Evolutionary conservation across 148 eudicot species (phyloP), one percentile per base, ranked within the genome.

Genomic region (Talinum fruticosum): DNA sequence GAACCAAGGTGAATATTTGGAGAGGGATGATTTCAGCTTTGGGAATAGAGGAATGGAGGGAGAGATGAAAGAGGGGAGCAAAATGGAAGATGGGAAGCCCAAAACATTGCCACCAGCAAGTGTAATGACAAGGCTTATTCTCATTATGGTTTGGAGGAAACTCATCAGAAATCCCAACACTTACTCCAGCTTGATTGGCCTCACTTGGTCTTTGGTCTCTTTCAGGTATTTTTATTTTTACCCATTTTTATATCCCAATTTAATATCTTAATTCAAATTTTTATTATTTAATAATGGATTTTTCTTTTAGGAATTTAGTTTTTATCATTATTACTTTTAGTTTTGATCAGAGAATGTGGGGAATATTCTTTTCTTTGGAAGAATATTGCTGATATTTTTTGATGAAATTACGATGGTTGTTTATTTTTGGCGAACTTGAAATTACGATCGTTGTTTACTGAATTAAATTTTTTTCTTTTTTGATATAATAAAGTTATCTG

Each of bases 121-220:
- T 85, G 98, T 95, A 3, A 95, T 95, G 98, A 92, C 98, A 66
- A 92, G 98, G 83, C 97, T 95, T 23, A 95, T 95, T 33, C 77
- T 95, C 73, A 95, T 95, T 74, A 92, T 95, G 98, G 98, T 95
- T 67, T 95, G 98, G 98, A 92, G 98, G 81, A 95, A 95, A 82
- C 91, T 95, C 37, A 95, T 95, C 36, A 88, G 97, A 75, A 95
- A 95, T 77, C 98, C 98, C 32, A 95, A 95, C 88, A 95, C 98
- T 61, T 95, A 95, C 69, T 95, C 98, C 18, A 92, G 97, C 82
- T 83, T 92, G 71, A 85, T 95, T 79, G 98, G 98, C 38, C 93
- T 95, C 49, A 86, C 83, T 32, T 95, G 98, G 98, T 92, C 98
- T 79, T 85, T 94, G 53, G 90, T 92, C 79, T 90, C 89, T 38